These are phyloP conservation scores for Porpolomopsis calyptriformis DNA, from an alignment of 768 basidiomycete species.

Conservation along the genomic window DNA sequence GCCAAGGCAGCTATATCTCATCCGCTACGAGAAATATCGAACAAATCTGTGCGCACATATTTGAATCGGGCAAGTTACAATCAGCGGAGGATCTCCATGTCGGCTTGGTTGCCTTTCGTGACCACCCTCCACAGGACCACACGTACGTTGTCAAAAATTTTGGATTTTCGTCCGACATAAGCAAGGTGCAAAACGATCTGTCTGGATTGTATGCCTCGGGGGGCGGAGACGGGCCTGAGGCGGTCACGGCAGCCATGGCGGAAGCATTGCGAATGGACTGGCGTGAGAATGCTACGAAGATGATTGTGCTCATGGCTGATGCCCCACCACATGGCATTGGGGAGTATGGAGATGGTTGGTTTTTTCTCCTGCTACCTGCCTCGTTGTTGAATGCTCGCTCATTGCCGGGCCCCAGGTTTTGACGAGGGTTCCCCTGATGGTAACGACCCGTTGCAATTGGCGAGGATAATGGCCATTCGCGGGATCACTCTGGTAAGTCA, in stretches of 20 bases:
- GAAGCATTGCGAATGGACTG: conserved; percentile 87
- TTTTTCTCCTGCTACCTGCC: conserved; percentile 9
- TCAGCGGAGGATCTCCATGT: conserved; percentile 80
- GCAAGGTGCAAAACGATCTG: conserved; percentile 74
- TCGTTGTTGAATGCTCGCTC: conserved; percentile 8
- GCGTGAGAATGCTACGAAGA: conserved; percentile 81
- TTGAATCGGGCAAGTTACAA: conserved; percentile 88
- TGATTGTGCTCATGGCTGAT: conserved; percentile 95
- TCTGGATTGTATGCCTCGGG: conserved; percentile 80
- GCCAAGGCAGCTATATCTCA: conserved; percentile 83
- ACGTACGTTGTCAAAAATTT: conserved; percentile 91
- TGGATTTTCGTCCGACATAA: conserved; percentile 88
- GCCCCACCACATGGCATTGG: conserved; percentile 97
- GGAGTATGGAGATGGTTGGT: conserved; percentile 88
- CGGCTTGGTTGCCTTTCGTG: conserved; percentile 88
- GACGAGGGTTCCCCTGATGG: conserved; percentile 93
- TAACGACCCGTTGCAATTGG: conserved; percentile 79
- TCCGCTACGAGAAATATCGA: conserved; percentile 95
- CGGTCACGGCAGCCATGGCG: conserved; percentile 85
- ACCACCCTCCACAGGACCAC: conserved; percentile 96
- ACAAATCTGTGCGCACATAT: conserved; percentile 88
- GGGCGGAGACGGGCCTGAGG: conserved; percentile 93
- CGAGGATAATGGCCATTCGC: conserved; percentile 77
- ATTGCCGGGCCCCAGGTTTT: conserved; percentile 47
- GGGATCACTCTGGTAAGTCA: conserved; percentile 80